phyloP scores from a whole-genome alignment of 768 basidiomycete species.

The Rubroboletus satanas region DNA sequence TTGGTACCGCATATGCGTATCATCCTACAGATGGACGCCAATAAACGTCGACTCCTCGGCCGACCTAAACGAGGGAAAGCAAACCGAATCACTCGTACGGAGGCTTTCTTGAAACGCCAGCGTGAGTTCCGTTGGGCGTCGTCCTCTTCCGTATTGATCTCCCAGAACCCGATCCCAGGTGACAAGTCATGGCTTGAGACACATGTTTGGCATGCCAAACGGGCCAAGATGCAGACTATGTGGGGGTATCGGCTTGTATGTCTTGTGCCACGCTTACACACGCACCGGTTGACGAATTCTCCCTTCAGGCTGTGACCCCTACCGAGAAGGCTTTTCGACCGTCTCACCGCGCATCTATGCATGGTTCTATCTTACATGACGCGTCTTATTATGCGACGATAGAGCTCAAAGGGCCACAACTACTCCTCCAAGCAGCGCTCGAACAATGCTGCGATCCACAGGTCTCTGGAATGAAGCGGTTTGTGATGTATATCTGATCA shows the following conservation, averaged over 20 bases:
- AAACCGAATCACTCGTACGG: slow-evolving; percentile 55
- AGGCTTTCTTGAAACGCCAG: slow-evolving; percentile 67
- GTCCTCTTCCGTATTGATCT: not conserved
- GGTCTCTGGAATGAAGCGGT: slow-evolving; percentile 64
- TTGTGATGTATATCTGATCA: not conserved
- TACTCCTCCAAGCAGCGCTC: slow-evolving; percentile 48
- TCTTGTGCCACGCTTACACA: not conserved
- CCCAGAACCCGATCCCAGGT: slow-evolving; percentile 38
- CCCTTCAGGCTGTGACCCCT: slow-evolving; percentile 66
- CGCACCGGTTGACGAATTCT: not conserved
- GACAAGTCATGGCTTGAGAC: slow-evolving; percentile 94
- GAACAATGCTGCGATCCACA: slow-evolving; percentile 63
- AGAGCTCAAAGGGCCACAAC: slow-evolving; percentile 65
- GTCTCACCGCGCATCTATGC: slow-evolving; percentile 83
- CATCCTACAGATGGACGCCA: slow-evolving; percentile 48
- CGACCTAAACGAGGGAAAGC: slow-evolving; percentile 63
- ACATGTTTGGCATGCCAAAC: slow-evolving; percentile 95
- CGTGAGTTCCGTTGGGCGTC: slow-evolving; percentile 39
- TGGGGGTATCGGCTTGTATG: slow-evolving; percentile 90
- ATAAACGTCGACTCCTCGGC: slow-evolving; percentile 39
- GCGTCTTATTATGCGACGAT: slow-evolving; percentile 79
- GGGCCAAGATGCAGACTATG: slow-evolving; percentile 89
- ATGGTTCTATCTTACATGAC: slow-evolving; percentile 86
- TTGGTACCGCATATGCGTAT: slow-evolving; percentile 28
- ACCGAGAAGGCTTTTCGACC: slow-evolving; percentile 92